A percentile compares a stretch with the other conserved stretches of the same genome.
Conservation (phyloP, 2,329 filamentous ascomycete genomes). For the Penicillium sp. region DNA sequence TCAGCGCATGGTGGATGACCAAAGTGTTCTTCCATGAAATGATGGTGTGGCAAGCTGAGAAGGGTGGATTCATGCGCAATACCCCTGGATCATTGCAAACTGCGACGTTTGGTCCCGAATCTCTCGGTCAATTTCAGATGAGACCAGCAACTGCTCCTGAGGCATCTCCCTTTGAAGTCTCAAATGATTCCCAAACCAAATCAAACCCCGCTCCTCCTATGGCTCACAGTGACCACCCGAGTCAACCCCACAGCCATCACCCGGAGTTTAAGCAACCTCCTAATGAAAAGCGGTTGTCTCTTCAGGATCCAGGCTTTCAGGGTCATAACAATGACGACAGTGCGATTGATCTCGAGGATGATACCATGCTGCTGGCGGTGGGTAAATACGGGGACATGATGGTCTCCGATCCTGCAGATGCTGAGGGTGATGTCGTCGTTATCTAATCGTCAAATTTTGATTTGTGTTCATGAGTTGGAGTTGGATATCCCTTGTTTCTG, state of each 20-base stretch:
- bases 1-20: slow-evolving; percentile 63
- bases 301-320: slow-evolving; percentile 42
- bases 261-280: slow-evolving; percentile 22
- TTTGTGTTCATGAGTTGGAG: slow-evolving; percentile 28
- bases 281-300: slow-evolving; percentile 45
- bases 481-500: slow-evolving; percentile 31
- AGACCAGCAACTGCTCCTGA: slow-evolving; percentile 21
- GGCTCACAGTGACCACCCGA: slow-evolving; percentile 18
- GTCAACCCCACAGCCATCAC: slow-evolving; percentile 18
- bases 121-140: slow-evolving; percentile 22
- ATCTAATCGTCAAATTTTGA: slow-evolving; percentile 36
- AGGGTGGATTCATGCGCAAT: slow-evolving; percentile 78
- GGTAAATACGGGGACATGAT: slow-evolving; percentile 49
- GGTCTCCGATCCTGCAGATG: slow-evolving; percentile 46
- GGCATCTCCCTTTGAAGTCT: slow-evolving; percentile 20
- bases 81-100: slow-evolving; percentile 38
- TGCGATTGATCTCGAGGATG: slow-evolving; percentile 65
- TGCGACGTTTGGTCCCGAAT: slow-evolving; percentile 26
- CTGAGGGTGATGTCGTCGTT: slow-evolving; percentile 48
- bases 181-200: slow-evolving; percentile 20
- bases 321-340: slow-evolving; percentile 63
- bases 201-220: slow-evolving; percentile 19
- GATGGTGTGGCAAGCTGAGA: slow-evolving; percentile 83
- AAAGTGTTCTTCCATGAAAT: slow-evolving; percentile 97
- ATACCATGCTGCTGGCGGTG: slow-evolving; percentile 43